Conservation (phyloP, 192 early-diverging fungal species). For the Backusella tuberculispora region DNA sequence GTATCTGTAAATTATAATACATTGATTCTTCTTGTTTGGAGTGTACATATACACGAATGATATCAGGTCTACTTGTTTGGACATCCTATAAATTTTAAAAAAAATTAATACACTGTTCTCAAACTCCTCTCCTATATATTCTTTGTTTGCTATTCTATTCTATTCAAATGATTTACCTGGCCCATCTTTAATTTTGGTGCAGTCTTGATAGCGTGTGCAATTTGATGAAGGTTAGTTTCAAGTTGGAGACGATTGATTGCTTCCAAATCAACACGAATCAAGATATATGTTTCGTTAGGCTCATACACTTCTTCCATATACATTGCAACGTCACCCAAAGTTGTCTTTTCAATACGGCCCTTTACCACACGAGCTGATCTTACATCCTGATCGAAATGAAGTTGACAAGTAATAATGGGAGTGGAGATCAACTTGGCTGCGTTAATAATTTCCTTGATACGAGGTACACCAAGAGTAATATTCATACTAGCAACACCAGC, state of each 20-base stretch:
- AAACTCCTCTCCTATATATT: neutral
- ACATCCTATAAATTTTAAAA: conserved; percentile 50
- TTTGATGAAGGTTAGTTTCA: conserved; percentile 78
- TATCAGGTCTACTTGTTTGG: conserved; percentile 59
- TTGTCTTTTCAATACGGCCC: conserved; percentile 92
- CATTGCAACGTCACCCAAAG: conserved; percentile 89
- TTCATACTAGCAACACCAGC: conserved; percentile 99
- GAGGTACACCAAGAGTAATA: conserved; percentile 98
- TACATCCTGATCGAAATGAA: conserved; percentile 68
- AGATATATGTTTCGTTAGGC: conserved; percentile 72
- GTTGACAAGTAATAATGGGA: conserved; percentile 83
- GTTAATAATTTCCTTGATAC: conserved; percentile 99
- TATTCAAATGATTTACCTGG: conserved; percentile 29
- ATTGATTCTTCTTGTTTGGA: conserved; percentile 63
- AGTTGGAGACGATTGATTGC: conserved; percentile 86
- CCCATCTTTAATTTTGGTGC: conserved; percentile 89
- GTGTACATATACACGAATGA: conserved; percentile 68
- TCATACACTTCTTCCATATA: conserved; percentile 92
- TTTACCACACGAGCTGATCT: conserved; percentile 94
- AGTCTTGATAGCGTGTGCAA: conserved; percentile 77
- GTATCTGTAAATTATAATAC: conserved; percentile 75
- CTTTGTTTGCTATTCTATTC: conserved; percentile 40
- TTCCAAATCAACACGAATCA: conserved; percentile 83
- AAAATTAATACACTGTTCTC: neutral
- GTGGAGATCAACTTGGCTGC: conserved; percentile 95